Evolutionary conservation across 164 flowering plant species (phyloP).

Genomic region (Chloranthus sessilifolius): DNA sequence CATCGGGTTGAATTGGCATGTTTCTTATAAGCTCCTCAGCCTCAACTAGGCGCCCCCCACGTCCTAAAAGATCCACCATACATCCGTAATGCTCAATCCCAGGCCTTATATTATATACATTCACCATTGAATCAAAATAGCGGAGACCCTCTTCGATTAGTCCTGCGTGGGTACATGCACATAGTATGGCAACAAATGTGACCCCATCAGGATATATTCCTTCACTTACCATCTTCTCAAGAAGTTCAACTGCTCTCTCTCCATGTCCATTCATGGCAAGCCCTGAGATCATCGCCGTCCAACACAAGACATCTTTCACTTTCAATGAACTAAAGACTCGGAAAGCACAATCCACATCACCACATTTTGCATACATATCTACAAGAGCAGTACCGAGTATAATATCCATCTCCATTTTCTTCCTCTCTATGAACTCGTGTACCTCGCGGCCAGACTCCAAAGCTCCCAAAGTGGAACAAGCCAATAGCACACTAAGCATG

Average conservation of each 20-base stretch:
- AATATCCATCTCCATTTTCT: constrained; percentile 11
- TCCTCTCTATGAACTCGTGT: constrained; percentile 3
- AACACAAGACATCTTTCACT: neutral
- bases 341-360: constrained; percentile 10
- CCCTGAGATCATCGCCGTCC: constrained; percentile 6
- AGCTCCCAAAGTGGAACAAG: neutral
- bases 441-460: neutral
- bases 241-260: neutral
- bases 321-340: neutral
- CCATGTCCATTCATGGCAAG: constrained; percentile 6
- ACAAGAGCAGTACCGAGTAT: constrained; percentile 34
- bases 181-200: neutral
- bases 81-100: constrained; percentile 8
- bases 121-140: constrained; percentile 1
- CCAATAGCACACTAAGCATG: constrained; percentile 5
- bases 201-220: neutral
- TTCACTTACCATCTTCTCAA: neutral
- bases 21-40: constrained; percentile 4
- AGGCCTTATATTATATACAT: neutral
- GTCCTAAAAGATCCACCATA: constrained; percentile 7
- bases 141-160: neutral
- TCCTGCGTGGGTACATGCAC: constrained; percentile 5
- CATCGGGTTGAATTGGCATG: constrained; percentile 7
- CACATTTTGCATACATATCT: constrained; percentile 50
- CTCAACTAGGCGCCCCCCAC: constrained; percentile 1